Conservation (phyloP, 1,139 yeast species). For the Yamadazyma mexicana region DNA sequence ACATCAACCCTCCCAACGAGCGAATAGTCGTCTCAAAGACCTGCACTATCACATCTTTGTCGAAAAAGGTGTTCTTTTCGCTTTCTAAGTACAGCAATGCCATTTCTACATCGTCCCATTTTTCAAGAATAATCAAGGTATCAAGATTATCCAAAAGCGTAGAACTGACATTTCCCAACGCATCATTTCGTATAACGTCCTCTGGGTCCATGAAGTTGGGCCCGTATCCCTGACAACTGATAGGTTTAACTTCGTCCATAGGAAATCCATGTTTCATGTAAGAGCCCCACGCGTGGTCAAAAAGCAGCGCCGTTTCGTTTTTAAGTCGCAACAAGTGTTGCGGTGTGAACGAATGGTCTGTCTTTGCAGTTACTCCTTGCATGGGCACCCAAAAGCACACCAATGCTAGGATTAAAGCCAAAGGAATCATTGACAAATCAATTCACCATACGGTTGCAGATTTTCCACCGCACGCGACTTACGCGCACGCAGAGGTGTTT, state of each 20-base stretch:
- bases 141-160: slow-evolving; percentile 81
- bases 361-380: too few species aligned
- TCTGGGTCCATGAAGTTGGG: slow-evolving; percentile 54
- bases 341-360: slow-evolving; percentile 45
- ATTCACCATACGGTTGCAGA: too few species aligned
- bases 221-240: slow-evolving; percentile 68
- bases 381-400: not conserved
- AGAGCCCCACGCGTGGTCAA: slow-evolving; percentile 75
- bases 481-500: too few species aligned
- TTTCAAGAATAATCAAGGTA: slow-evolving; percentile 71
- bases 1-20: slow-evolving; percentile 73
- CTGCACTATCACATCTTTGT: slow-evolving; percentile 70
- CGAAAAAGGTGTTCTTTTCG: slow-evolving; percentile 43
- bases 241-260: slow-evolving; percentile 76
- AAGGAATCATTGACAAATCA: too few species aligned
- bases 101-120: slow-evolving; percentile 52
- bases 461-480: too few species aligned
- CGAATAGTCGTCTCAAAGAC: slow-evolving; percentile 86
- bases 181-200: slow-evolving; percentile 74
- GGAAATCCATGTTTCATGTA: slow-evolving; percentile 78
- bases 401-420: not conserved
- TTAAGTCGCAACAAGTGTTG: slow-evolving; percentile 47
- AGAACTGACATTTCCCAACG: slow-evolving; percentile 77
- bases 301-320: slow-evolving; percentile 63
- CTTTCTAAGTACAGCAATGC: slow-evolving; percentile 49